Evolutionary conservation across 352 stramenopile species (phyloP), one percentile per base, ranked within the genome.

Genomic region (Aphanomyces cochlioides): DNA sequence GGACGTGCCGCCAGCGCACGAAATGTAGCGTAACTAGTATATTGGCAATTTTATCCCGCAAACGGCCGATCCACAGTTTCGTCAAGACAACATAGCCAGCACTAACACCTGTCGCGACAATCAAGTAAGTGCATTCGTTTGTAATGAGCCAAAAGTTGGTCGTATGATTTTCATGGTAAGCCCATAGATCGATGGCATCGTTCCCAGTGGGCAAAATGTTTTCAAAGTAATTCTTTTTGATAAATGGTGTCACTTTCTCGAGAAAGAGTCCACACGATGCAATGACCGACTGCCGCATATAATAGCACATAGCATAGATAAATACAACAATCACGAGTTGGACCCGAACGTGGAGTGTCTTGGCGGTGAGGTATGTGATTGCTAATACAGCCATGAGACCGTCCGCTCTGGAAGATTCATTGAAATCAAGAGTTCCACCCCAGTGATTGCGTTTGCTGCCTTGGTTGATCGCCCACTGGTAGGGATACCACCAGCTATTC

Each of bases 221-320:
- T 13, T 47, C 57, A 50, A 66, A 50, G 57, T 66, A 70, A 43
- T 70, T 70, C 17, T 36, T 7, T n/a, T 70, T 61, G 40, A 64
- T 41, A n/a, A 45, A 70, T 7, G 37, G 19, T 34, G 48, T 40
- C 4, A 56, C 39, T 2, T 13, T 15, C 38, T 15, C 57, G 7
- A 50, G 10, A 4, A 10, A 47, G 10, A 66, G 36, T 12, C 57
- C 57, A 7, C 15, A 34, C 3, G 36, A 19, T 53, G 19, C 12
- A n/a, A 66, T 50, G 5, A 66, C 13, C 4, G 13, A 4, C 10
- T 66, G 37, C 12, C 57, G 37, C 15, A 50, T 15, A 8, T 48
- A n/a, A 41, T 66, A 66, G 57, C 57, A 66, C 5, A 50, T 13
- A 6, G 34, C 4, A 19, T 53, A 66, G 37, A 66, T 66, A 15